Conservation (phyloP, 306 rosid genomes). For the Lupinus albus region DNA sequence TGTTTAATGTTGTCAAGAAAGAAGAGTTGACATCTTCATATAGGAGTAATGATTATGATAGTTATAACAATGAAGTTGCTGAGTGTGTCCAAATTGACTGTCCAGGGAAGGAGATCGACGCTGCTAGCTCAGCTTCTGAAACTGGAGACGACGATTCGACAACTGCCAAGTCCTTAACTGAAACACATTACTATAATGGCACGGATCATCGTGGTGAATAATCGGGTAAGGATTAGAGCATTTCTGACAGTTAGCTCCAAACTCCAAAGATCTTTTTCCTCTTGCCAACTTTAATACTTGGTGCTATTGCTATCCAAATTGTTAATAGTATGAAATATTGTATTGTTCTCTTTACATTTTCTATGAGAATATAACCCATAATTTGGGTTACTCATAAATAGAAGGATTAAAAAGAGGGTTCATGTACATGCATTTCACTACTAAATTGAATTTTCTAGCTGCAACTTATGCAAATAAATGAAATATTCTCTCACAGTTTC, state of each 20-base stretch:
- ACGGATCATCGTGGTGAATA: slow-evolving; percentile 34
- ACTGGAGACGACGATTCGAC: slow-evolving; percentile 48
- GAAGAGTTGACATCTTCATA: slow-evolving; percentile 60
- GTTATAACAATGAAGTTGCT: slow-evolving; percentile 54
- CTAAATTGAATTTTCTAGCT: slow-evolving; percentile 25
- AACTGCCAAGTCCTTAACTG: slow-evolving; percentile 32
- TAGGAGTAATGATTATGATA: slow-evolving; percentile 59
- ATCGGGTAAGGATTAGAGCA: slow-evolving; percentile 37
- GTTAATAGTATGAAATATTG: slow-evolving; percentile 21
- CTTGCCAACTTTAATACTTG: background rate
- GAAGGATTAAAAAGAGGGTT: background rate
- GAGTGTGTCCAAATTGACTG: slow-evolving; percentile 71
- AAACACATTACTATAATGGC: slow-evolving; percentile 27
- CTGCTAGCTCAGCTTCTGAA: slow-evolving; percentile 69
- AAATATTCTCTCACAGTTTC: background rate
- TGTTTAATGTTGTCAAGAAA: slow-evolving; percentile 88
- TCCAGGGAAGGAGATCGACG: slow-evolving; percentile 70
- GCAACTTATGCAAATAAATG: slow-evolving; percentile 6
- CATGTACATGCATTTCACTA: background rate
- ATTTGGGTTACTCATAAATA: background rate
- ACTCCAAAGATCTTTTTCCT: background rate
- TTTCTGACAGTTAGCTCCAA: slow-evolving; percentile 36
- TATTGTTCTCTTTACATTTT: slow-evolving; percentile 1
- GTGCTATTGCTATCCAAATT: slow-evolving; percentile 22
- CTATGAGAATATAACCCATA: background rate